These are phyloP conservation scores for Medakamo hakoo DNA, from an alignment of 139 green algal genomes.

Conservation along the genomic window DNA sequence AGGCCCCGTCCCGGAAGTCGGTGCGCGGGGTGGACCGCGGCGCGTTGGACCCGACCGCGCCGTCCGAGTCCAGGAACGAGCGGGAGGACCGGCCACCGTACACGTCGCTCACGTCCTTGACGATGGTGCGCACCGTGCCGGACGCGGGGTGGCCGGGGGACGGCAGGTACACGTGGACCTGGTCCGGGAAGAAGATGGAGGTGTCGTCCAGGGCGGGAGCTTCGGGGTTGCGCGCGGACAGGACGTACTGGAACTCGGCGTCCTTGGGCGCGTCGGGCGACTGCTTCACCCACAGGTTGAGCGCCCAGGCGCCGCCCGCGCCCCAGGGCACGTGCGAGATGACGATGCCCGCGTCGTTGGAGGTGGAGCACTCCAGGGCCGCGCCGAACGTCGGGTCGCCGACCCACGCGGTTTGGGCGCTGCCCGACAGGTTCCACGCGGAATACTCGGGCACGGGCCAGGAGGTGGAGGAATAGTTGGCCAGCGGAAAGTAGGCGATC, in stretches of 20 bases:
- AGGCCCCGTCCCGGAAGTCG: conserved; percentile 30
- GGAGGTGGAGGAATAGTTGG: background rate
- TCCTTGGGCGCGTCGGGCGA: conserved; percentile 15
- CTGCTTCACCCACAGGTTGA: conserved; percentile 13
- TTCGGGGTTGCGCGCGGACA: background rate
- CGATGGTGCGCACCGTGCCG: conserved; percentile 25
- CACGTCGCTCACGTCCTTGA: conserved; percentile 14
- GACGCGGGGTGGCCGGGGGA: conserved; percentile 13
- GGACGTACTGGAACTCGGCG: background rate
- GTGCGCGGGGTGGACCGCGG: background rate
- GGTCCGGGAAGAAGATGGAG: background rate
- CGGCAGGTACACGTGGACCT: conserved; percentile 32
- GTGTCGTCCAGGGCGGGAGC: background rate
- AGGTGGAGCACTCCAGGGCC: conserved; percentile 8
- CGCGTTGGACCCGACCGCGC: conserved; percentile 3
- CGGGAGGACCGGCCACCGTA: background rate
- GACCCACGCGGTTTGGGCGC: background rate
- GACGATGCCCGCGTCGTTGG: background rate
- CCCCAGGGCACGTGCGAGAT: conserved; percentile 22
- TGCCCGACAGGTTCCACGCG: background rate
- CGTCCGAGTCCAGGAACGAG: conserved; percentile 28
- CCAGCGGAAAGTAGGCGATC: background rate
- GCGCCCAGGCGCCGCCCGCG: background rate
- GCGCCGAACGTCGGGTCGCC: conserved; percentile 4
- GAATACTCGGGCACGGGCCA: background rate